A percentile compares a stretch with the other conserved stretches of the same genome.
These are phyloP conservation scores for Balakata baccata DNA, from an alignment of 345 rosid species.

Conservation along the genomic window DNA sequence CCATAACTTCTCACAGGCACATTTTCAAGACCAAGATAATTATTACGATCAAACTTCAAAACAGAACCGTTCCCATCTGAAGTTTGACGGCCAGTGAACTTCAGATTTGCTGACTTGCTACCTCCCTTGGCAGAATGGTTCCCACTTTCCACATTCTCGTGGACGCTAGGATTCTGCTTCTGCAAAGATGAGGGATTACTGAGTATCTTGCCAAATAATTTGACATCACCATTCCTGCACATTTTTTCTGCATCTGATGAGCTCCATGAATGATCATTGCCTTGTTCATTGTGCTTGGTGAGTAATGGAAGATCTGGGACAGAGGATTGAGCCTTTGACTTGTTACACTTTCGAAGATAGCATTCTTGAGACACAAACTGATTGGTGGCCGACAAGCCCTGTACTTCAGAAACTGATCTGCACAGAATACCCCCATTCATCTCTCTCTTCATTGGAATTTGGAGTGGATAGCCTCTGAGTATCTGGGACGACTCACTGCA, in stretches of 20 bases:
- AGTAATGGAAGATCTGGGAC: slow-evolving; percentile 40
- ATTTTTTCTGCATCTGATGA: slow-evolving; percentile 48
- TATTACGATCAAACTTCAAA: slow-evolving; percentile 45
- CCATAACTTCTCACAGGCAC: slow-evolving; percentile 64
- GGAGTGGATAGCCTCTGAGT: slow-evolving; percentile 42
- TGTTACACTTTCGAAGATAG: slow-evolving; percentile 55
- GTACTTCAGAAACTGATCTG: slow-evolving; percentile 38
- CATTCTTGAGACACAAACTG: slow-evolving; percentile 34
- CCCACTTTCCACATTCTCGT: slow-evolving; percentile 42
- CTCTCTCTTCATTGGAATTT: slow-evolving; percentile 41
- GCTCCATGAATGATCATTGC: slow-evolving; percentile 34
- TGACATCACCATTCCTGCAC: slow-evolving; percentile 64
- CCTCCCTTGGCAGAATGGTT: slow-evolving; percentile 27
- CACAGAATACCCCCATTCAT: slow-evolving; percentile 43
- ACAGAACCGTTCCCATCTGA: slow-evolving; percentile 28
- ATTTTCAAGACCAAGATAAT: slow-evolving; percentile 49
- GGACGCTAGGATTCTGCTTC: slow-evolving; percentile 20
- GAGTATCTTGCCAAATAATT: slow-evolving; percentile 79
- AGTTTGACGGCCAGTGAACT: slow-evolving; percentile 35
- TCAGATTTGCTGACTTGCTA: slow-evolving; percentile 40
- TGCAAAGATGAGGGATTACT: slow-evolving; percentile 37
- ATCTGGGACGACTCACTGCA: slow-evolving; percentile 36
- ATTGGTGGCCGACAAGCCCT: slow-evolving; percentile 21
- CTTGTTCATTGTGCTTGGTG: slow-evolving; percentile 32
- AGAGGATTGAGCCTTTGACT: slow-evolving; percentile 27